Percentiles rank a stretch among this genome's conserved stretches.
Conservation (phyloP, 2,329 filamentous ascomycete species). For the Verticillium albo-atrum region DNA sequence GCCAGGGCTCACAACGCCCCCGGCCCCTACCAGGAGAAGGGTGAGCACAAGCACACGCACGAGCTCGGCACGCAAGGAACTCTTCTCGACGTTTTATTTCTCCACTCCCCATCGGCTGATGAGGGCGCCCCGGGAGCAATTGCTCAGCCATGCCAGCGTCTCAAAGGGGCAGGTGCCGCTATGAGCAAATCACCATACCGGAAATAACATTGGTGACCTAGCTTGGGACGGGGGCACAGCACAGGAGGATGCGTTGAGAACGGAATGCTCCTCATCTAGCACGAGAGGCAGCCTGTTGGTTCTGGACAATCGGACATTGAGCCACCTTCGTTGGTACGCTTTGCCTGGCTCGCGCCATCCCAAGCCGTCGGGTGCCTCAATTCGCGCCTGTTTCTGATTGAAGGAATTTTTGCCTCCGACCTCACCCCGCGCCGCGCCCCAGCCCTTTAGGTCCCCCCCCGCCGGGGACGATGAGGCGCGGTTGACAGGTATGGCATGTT, state of each 20-base stretch:
- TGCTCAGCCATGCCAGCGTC: not conserved
- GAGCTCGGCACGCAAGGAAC: not conserved
- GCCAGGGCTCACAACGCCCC: not conserved
- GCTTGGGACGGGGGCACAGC: not conserved
- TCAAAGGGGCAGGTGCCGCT: not conserved
- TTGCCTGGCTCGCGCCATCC: not conserved
- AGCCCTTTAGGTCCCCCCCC: not conserved
- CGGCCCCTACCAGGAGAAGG: not conserved
- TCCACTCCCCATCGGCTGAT: not conserved
- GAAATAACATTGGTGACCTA: not conserved
- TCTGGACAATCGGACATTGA: not conserved
- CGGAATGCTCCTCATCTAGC: not conserved
- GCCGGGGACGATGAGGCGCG: not conserved
- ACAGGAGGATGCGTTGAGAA: not conserved
- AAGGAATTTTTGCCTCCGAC: constrained; percentile 14
- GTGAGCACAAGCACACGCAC: not conserved
- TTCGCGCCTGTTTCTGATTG: constrained; percentile 8
- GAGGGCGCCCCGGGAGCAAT: not conserved
- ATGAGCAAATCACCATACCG: not conserved
- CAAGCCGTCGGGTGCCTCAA: not conserved
- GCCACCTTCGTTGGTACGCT: not conserved
- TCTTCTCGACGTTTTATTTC: not conserved
- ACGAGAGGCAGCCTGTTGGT: not conserved
- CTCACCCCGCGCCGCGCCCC: not conserved
- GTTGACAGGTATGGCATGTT: not conserved